phyloP scores from a whole-genome alignment of 1,284 basidiomycete species.

The Gymnopus androsaceus region DNA sequence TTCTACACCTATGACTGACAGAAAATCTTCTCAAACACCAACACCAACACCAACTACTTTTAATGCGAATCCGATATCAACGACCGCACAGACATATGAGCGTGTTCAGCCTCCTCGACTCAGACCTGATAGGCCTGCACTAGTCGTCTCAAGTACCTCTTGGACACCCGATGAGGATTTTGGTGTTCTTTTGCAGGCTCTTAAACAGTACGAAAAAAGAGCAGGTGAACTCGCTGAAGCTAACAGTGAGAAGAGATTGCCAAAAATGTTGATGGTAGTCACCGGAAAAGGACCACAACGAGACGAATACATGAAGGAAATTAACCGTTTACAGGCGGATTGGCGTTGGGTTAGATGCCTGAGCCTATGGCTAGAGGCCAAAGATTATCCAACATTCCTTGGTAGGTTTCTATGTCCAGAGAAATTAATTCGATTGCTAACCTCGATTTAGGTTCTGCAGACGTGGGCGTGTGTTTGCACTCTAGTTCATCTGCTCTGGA shows the following conservation, averaged over 20 bases:
- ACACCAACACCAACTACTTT: slow-evolving; percentile 16
- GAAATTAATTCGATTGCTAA: slow-evolving; percentile 8
- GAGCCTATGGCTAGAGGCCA: slow-evolving; percentile 85
- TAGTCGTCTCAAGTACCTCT: slow-evolving; percentile 91
- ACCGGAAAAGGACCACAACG: slow-evolving; percentile 91
- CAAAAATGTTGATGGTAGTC: slow-evolving; percentile 80
- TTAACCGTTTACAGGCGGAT: slow-evolving; percentile 55
- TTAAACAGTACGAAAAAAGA: slow-evolving; percentile 67
- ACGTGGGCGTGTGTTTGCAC: slow-evolving; percentile 91
- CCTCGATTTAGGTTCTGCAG: slow-evolving; percentile 71
- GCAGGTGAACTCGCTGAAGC: slow-evolving; percentile 42
- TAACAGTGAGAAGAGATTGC: slow-evolving; percentile 46
- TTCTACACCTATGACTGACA: slow-evolving; percentile 65
- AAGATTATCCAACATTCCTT: slow-evolving; percentile 84
- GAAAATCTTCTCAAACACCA: slow-evolving; percentile 23
- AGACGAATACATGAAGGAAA: slow-evolving; percentile 70
- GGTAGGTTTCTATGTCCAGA: slow-evolving; percentile 47
- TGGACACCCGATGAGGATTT: slow-evolving; percentile 99
- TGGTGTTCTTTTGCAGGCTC: slow-evolving; percentile 74
- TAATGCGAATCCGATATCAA: slow-evolving; percentile 7
- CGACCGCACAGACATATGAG: slow-evolving; percentile 35
- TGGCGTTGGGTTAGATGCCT: slow-evolving; percentile 87
- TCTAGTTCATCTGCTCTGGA: slow-evolving; percentile 89
- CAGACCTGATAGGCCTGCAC: slow-evolving; percentile 75
- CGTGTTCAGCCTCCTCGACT: slow-evolving; percentile 44